Evolutionary conservation across 345 rosid species (phyloP).

Genomic region (Eucalyptus caleyi): DNA sequence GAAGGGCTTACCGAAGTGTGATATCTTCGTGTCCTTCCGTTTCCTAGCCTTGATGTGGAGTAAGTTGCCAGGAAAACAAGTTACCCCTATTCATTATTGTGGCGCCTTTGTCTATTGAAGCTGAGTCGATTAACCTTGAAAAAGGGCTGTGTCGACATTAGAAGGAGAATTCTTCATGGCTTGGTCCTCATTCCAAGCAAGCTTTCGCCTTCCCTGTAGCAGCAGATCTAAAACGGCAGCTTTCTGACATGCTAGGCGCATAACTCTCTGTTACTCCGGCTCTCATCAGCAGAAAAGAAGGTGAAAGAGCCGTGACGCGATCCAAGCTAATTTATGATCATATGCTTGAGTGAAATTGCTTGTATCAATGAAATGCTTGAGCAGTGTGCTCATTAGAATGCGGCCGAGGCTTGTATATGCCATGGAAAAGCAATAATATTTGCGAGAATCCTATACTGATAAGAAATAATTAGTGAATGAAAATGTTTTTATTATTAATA

Average conservation of each 20-base stretch:
- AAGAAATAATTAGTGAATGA: too few species aligned
- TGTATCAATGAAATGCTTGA: background rate
- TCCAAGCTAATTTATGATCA: background rate
- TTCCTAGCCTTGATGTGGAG: background rate
- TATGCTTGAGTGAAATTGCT: background rate
- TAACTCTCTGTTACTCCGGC: background rate
- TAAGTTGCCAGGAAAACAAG: background rate
- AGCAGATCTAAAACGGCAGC: background rate
- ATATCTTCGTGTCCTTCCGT: background rate
- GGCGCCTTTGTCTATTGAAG: background rate
- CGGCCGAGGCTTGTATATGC: background rate
- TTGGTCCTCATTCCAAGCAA: background rate
- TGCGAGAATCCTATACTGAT: too few species aligned
- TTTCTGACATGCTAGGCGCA: background rate
- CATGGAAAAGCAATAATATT: too few species aligned
- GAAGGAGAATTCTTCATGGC: background rate
- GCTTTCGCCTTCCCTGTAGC: background rate
- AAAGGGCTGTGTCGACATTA: background rate
- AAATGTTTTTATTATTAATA: too few species aligned
- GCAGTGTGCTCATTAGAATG: background rate
- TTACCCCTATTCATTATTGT: background rate
- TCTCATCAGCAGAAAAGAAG: background rate
- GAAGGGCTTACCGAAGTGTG: background rate
- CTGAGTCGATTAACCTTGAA: background rate
- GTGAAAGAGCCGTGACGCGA: background rate